Conservation (phyloP, 352 stramenopile genomes). For the Phytophthora sojae region DNA sequence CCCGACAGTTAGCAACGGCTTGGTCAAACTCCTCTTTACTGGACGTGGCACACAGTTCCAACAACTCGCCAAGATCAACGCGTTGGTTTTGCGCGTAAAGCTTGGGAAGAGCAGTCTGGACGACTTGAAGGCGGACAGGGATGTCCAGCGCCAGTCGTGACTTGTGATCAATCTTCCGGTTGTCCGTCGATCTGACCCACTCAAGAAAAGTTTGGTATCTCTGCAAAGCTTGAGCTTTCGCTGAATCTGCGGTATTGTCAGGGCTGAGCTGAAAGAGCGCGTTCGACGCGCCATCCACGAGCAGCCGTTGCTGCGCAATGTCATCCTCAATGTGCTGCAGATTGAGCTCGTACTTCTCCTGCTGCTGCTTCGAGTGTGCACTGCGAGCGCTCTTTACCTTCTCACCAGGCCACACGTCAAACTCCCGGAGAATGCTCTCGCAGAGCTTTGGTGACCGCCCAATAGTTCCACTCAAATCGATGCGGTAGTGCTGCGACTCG, state of each 20-base stretch:
- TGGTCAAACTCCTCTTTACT: background rate
- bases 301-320: background rate
- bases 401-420: background rate
- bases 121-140: background rate
- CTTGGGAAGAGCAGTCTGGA: background rate
- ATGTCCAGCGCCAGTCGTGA: background rate
- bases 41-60: background rate
- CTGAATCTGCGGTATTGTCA: background rate
- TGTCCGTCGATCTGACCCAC: background rate
- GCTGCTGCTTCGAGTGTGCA: background rate
- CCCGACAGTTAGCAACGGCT: background rate
- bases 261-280: background rate
- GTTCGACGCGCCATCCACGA: background rate
- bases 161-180: background rate
- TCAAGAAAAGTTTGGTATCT: background rate
- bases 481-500: conserved; percentile 3
- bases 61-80: background rate
- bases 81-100: conserved; percentile 3
- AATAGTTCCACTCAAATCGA: conserved; percentile 2
- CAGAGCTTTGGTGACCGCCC: background rate
- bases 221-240: background rate
- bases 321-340: background rate
- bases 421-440: conserved; percentile 1
- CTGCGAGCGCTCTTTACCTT: background rate
- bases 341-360: background rate